Evolutionary conservation across 2,329 filamentous ascomycete genomes (phyloP).

Genomic region (Orbilia quercus): DNA sequence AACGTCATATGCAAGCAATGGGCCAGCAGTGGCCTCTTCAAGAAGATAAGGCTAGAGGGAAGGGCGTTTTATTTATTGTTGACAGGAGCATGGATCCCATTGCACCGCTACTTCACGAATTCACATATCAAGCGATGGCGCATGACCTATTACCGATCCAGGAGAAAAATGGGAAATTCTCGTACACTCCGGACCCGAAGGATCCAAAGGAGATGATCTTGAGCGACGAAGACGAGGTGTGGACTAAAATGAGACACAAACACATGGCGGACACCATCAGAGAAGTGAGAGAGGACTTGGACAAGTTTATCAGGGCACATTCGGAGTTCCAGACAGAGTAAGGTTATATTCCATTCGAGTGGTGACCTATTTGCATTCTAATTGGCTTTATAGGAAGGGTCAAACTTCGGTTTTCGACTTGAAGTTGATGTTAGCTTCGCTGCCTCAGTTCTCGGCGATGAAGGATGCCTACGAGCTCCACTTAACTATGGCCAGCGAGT

Average conservation of each 20-base stretch:
- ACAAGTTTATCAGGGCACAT: slow-evolving; percentile 89
- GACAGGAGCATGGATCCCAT: slow-evolving; percentile 93
- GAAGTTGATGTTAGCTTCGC: slow-evolving; percentile 93
- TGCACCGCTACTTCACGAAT: slow-evolving; percentile 90
- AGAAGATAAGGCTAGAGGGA: slow-evolving; percentile 71
- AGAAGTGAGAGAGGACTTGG: slow-evolving; percentile 90
- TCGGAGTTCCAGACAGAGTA: slow-evolving; percentile 84
- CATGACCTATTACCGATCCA: slow-evolving; percentile 90
- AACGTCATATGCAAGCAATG: slow-evolving; percentile 65
- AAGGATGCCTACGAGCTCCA: slow-evolving; percentile 96
- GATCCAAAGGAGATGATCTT: slow-evolving; percentile 91
- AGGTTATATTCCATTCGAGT: slow-evolving; percentile 55
- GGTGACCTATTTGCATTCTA: slow-evolving; percentile 23
- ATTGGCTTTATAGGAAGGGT: slow-evolving; percentile 68
- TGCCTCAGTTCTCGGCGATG: slow-evolving; percentile 94
- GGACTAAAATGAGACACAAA: slow-evolving; percentile 91
- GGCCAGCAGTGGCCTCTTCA: slow-evolving; percentile 33
- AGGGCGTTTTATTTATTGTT: slow-evolving; percentile 84
- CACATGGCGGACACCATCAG: slow-evolving; percentile 99
- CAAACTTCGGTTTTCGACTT: slow-evolving; percentile 86
- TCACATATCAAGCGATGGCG: slow-evolving; percentile 98
- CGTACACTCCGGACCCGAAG: slow-evolving; percentile 77
- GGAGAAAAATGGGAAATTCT: slow-evolving; percentile 82
- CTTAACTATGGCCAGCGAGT: slow-evolving; percentile 95
- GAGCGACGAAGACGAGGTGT: slow-evolving; percentile 88